Base-by-base conservation (phyloP, 108 stramenopile species). In the Phaeodactylum tricornutum region DNA sequence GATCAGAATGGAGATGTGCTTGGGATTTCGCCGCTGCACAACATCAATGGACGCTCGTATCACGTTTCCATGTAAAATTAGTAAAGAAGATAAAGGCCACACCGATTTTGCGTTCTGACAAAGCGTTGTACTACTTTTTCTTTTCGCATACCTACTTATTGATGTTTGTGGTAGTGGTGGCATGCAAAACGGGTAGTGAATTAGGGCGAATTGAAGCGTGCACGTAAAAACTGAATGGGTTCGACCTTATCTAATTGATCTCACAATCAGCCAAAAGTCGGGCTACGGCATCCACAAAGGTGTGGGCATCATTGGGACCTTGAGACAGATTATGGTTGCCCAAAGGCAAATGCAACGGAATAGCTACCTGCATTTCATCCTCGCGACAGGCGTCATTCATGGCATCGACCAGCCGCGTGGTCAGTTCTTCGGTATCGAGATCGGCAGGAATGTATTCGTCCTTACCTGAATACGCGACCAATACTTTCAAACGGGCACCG, bases 11-110 rank as follows among this genome's bases (percentile, higher is more conserved):
- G 65, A 37, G 63, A 72, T 45, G 43, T 79, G 4, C 40, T 75
- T 7, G 55, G 42, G 4, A 43, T 51, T 26, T 73, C 72, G 19
- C 55, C 69, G 2, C 57, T 92, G 27, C 90, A 96, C 70, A 96
- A 96, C 49, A 82, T 89, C 5, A 78, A 85, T 36, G 95, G 95
- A 11, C 62, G 95, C 31, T 85, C 82, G 0, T 89, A 83, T 55
- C 37, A 68, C 59, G 89, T 94, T 25, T 75, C 78, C 17, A 47
- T 79, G 42, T n/a, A n/a, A n/a, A n/a, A n/a, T n/a, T n/a, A n/a
- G n/a, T n/a, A n/a, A n/a, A n/a, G n/a, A n/a, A n/a, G n/a, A n/a
- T n/a, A n/a, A n/a, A n/a, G n/a, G n/a, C n/a, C n/a, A n/a, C n/a
- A n/a, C n/a, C n/a, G n/a, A n/a, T n/a, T n/a, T n/a, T n/a, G n/a